These are phyloP conservation scores for Chaetomium strumarium DNA, from an alignment of 2,329 filamentous ascomycete genomes.

Conservation along the genomic window DNA sequence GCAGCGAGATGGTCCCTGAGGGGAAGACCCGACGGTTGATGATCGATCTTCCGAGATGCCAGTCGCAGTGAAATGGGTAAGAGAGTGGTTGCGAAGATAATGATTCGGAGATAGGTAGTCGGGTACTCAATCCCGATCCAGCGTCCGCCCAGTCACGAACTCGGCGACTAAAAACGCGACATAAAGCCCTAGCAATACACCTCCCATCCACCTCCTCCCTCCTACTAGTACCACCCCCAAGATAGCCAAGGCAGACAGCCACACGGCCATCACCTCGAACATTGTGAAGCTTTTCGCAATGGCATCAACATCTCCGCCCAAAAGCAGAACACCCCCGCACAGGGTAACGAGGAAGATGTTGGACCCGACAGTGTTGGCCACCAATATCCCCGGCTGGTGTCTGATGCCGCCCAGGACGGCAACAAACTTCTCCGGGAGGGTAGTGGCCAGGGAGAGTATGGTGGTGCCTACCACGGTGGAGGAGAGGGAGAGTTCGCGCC, in stretches of 20 bases:
- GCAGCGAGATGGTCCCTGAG: no score
- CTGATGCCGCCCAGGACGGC: conserved; percentile 40
- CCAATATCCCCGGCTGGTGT: conserved; percentile 43
- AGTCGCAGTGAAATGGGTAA: no score
- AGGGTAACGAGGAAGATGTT: conserved; percentile 49
- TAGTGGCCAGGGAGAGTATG: conserved; percentile 44
- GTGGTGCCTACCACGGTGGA: conserved; percentile 42
- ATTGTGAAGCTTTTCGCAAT: not conserved
- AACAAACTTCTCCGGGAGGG: conserved; percentile 47
- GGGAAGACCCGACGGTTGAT: no score
- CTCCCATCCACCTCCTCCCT: conserved; percentile 30
- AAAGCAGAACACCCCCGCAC: conserved; percentile 37
- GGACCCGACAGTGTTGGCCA: conserved; percentile 46
- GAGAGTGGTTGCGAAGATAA: no score
- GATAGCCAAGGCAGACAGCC: conserved; percentile 27
- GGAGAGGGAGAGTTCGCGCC: conserved; percentile 37
- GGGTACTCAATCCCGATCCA: conserved; percentile 16
- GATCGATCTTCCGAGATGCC: no score
- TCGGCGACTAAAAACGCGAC: conserved; percentile 27
- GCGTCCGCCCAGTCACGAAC: conserved; percentile 16
- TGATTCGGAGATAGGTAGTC: not conserved
- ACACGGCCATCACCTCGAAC: conserved; percentile 29
- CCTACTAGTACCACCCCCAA: conserved; percentile 30
- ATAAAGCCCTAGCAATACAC: conserved; percentile 28
- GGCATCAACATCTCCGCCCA: conserved; percentile 25